Base-by-base conservation (phyloP, 2,329 filamentous ascomycete genomes). In the Aspergillus neotritici region DNA sequence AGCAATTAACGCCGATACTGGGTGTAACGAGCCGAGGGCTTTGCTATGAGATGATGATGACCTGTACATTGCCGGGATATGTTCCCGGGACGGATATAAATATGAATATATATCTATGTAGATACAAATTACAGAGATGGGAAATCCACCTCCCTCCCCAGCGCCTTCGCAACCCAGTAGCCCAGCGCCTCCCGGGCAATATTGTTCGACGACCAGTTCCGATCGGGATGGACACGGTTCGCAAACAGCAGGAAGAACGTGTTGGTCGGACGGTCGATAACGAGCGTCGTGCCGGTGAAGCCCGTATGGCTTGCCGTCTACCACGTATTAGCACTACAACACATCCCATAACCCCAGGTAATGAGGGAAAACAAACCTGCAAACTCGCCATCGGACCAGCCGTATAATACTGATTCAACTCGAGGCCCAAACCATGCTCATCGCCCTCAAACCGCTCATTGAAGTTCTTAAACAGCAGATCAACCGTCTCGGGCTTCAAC, bases 391-490 rank as follows among this genome's bases (percentile, higher is more conserved):
- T 57, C 8, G 60, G 56, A 3, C 63, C 63, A 2, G 56, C 53
- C 12, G 62, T 63, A 40, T 62, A 62, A 30, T 51, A 52, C 45
- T 66, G 62, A 33, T 65, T 50, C 12, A 66, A 51, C 41, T 61
- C 62, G 17, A 65, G 64, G 1, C 63, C 63, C 13, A 54, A 41
- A 3, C 62, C 56, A 43, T 62, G 56, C n/a, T 49, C 51, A 39
- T 59, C 42, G 1, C 53, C 52, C 6, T 51, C 51, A 36, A 65
- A 64, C 1, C 45, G 44, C 0, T 45, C 52, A 36, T 64, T 63
- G 43, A 63, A 63, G 32, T 65, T 57, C 4, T 51, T 58, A 44
- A 66, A 66, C 34, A 67, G 55, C 37, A 64, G 42, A 29, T 64
- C 57, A 0, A 66, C 62, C 0, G 55, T 41, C n/a, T 53, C 38